These are phyloP conservation scores for Backusella macrospora DNA, from an alignment of 192 early-diverging fungal genomes.

Conservation along the genomic window DNA sequence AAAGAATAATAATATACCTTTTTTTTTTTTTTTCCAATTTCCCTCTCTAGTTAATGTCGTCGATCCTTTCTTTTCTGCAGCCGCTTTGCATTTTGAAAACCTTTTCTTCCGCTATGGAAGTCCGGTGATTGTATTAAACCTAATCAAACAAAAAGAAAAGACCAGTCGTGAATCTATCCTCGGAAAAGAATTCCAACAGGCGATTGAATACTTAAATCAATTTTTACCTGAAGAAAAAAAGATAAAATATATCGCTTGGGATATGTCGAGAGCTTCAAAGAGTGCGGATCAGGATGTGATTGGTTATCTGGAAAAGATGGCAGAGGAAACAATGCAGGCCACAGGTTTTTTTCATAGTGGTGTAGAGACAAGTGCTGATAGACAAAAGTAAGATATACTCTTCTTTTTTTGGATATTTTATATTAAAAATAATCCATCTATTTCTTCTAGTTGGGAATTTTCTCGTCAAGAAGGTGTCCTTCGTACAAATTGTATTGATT, in stretches of 20 bases:
- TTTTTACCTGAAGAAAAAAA: slow-evolving; percentile 79
- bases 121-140: slow-evolving; percentile 90
- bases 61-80: slow-evolving; percentile 92
- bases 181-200: slow-evolving; percentile 81
- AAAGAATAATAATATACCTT: not conserved
- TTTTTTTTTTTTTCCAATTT: not conserved
- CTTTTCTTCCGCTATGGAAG: slow-evolving; percentile 91
- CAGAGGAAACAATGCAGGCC: slow-evolving; percentile 78
- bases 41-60: slow-evolving; percentile 67
- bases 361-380: slow-evolving; percentile 55
- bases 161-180: slow-evolving; percentile 84
- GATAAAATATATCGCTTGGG: slow-evolving; percentile 93
- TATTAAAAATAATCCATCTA: no score
- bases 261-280: slow-evolving; percentile 97
- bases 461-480: slow-evolving; percentile 82
- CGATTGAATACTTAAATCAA: slow-evolving; percentile 87
- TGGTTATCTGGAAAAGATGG: slow-evolving; percentile 84
- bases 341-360: slow-evolving; percentile 96
- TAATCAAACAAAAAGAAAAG: slow-evolving; percentile 96
- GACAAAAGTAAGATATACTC: not conserved
- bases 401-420: not conserved
- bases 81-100: slow-evolving; percentile 92
- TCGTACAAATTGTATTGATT: slow-evolving; percentile 98
- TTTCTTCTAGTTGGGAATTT: slow-evolving; percentile 4
- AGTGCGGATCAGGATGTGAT: slow-evolving; percentile 88